Conservation (phyloP, 2,329 filamentous ascomycete genomes). For the Penicillium italicum region DNA sequence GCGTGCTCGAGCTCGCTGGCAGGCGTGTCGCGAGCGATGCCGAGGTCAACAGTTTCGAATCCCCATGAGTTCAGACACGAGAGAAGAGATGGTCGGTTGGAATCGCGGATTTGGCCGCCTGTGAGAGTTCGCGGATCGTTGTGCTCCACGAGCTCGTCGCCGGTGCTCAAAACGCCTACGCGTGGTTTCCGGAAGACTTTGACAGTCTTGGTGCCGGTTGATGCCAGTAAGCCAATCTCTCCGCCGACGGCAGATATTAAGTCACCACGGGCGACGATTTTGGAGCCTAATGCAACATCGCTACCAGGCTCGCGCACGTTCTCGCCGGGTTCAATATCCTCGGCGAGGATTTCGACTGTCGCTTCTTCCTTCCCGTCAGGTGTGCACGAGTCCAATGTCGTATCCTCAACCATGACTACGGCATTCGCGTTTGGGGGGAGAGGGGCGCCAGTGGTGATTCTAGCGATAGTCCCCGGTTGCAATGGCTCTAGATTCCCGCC, state of each 20-base stretch:
- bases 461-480: constrained; percentile 70
- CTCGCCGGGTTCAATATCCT: constrained; percentile 69
- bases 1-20: constrained; percentile 70
- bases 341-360: constrained; percentile 79
- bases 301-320: constrained; percentile 91
- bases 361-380: constrained; percentile 80
- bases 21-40: constrained; percentile 62
- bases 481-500: constrained; percentile 61
- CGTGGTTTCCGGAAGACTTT: constrained; percentile 71
- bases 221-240: constrained; percentile 84
- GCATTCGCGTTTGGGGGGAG: constrained; percentile 83
- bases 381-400: constrained; percentile 68
- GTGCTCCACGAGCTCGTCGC: constrained; percentile 86
- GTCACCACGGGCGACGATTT: constrained; percentile 73
- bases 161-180: constrained; percentile 85
- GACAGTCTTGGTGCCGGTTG: constrained; percentile 71
- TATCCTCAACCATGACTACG: constrained; percentile 97
- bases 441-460: constrained; percentile 93
- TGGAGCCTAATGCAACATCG: constrained; percentile 67
- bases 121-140: constrained; percentile 58
- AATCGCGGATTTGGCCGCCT: constrained; percentile 86
- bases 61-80: constrained; percentile 71
- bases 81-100: constrained; percentile 83
- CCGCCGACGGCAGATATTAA: constrained; percentile 83
- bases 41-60: constrained; percentile 77